phyloP scores from a whole-genome alignment of 768 basidiomycete genomes.

The Neoboletus brunneissimus region DNA sequence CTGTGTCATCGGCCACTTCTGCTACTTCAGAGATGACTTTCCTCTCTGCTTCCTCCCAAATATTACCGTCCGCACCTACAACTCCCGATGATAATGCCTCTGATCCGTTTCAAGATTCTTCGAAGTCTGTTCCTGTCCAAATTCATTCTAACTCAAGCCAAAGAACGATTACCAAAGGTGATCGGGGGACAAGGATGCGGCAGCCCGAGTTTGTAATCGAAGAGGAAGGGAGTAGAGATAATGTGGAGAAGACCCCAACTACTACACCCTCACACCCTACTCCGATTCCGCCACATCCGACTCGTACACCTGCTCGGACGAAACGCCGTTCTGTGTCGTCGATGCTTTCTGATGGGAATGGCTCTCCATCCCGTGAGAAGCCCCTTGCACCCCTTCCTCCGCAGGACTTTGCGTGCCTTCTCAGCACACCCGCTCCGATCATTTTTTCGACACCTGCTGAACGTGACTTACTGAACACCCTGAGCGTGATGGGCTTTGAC shows the following conservation, averaged over 20 bases:
- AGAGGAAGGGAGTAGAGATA: slow-evolving; percentile 37
- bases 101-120: slow-evolving; percentile 42
- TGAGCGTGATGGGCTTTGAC: slow-evolving; percentile 83
- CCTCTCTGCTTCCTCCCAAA: slow-evolving; percentile 53
- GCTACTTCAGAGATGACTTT: slow-evolving; percentile 44
- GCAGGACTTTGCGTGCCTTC: slow-evolving; percentile 60
- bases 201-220: slow-evolving; percentile 53
- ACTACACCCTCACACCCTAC: slow-evolving; percentile 23
- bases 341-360: slow-evolving; percentile 63
- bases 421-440: slow-evolving; percentile 65
- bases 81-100: slow-evolving; percentile 49
- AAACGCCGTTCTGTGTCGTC: slow-evolving; percentile 96
- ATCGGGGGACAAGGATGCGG: slow-evolving; percentile 27
- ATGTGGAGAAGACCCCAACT: slow-evolving; percentile 5
- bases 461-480: slow-evolving; percentile 69
- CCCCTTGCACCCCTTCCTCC: slow-evolving; percentile 36
- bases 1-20: slow-evolving; percentile 47
- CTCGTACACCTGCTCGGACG: slow-evolving; percentile 90
- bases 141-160: slow-evolving; percentile 56
- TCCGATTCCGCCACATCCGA: slow-evolving; percentile 56
- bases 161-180: slow-evolving; percentile 54
- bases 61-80: slow-evolving; percentile 48
- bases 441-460: slow-evolving; percentile 88
- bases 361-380: slow-evolving; percentile 51
- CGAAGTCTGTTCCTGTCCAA: slow-evolving; percentile 19